Evolutionary conservation across 1,284 basidiomycete species (phyloP).

Genomic region (Cryptococcus sp.): DNA sequence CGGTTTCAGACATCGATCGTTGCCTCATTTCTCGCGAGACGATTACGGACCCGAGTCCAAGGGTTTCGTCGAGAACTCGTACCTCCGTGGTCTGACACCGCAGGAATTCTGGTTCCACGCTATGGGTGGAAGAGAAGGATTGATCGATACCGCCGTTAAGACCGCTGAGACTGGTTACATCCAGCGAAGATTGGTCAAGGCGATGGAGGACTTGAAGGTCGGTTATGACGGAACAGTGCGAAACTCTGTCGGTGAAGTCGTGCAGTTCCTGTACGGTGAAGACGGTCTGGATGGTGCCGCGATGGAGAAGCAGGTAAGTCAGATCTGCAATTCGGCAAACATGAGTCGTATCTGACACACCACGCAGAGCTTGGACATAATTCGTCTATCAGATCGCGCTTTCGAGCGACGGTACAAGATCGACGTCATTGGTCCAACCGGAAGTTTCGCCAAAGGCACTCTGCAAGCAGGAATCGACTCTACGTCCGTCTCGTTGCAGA

Average conservation of each 20-base stretch:
- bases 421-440: slow-evolving; percentile 73
- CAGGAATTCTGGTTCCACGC: slow-evolving; percentile 99
- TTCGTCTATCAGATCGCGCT: slow-evolving; percentile 75
- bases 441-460: slow-evolving; percentile 75
- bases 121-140: slow-evolving; percentile 98
- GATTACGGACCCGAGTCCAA: slow-evolving; percentile 98
- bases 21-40: slow-evolving; percentile 98
- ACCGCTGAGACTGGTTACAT: slow-evolving; percentile 99
- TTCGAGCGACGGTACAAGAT: slow-evolving; percentile 92
- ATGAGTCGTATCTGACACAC: background rate
- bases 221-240: slow-evolving; percentile 97
- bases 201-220: slow-evolving; percentile 95
- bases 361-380: slow-evolving; percentile 72
- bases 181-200: slow-evolving; percentile 96
- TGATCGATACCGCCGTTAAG: slow-evolving; percentile 99
- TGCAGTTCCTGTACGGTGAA: slow-evolving; percentile 97
- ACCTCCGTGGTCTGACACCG: slow-evolving; percentile 92
- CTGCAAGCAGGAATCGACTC: slow-evolving; percentile 95
- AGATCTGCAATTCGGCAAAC: background rate
- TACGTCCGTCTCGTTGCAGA: slow-evolving; percentile 84
- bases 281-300: slow-evolving; percentile 98
- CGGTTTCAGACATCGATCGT: slow-evolving; percentile 92
- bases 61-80: slow-evolving; percentile 99
- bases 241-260: slow-evolving; percentile 91
- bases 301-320: slow-evolving; percentile 80